Evolutionary conservation across 139 green algal genomes (phyloP), one percentile per base, ranked within the genome.

Genomic region (Choricystis sp.): DNA sequence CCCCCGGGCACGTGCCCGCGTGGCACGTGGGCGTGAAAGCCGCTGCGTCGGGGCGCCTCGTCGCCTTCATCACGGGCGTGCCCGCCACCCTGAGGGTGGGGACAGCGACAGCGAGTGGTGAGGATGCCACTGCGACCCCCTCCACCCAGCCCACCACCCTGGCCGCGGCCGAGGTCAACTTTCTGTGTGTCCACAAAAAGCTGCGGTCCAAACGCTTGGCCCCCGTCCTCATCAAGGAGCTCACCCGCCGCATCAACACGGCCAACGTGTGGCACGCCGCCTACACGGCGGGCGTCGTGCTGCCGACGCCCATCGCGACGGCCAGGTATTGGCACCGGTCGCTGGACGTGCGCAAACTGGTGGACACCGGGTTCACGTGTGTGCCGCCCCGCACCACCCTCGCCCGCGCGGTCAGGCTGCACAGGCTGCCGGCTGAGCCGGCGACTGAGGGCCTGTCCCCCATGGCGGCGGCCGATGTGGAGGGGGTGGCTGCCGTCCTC

Each of bases 171-270:
- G 92, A 99, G 74, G 96, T 99, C 73, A 97, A 99, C 83, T 97
- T 97, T 68, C 75, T 99, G 57, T 99, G 92, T 73, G 85, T 99
- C 49, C 89, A 96, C 81, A 99, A 99, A 75, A 97, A 97, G 80
- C 84, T 97, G 56, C 79, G 92, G 21, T 78, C 83, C 62, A 97
- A 96, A 75, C 82, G 92, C 4, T 83, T 99, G 4, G 89, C 92
- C 26, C 92, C 92, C 3, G 81, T 97, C 58, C 81, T 99, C n/a
- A 98, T 98, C 80, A 95, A 94, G 78, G 89, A 96, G 77, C 87
- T 96, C 66, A 96, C 89, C 20, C 68, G 90, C 56, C 68, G 89
- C 0, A 86, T 96, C 25, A 94, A 97, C 80, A 66, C 91, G 69
- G 59, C 66, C 19, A 73, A 80, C 66, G 91, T 95, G 63, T 97